Evolutionary conservation across 2,329 filamentous ascomycete species (phyloP).

Genomic region (Coccinonectria pachysandricola): DNA sequence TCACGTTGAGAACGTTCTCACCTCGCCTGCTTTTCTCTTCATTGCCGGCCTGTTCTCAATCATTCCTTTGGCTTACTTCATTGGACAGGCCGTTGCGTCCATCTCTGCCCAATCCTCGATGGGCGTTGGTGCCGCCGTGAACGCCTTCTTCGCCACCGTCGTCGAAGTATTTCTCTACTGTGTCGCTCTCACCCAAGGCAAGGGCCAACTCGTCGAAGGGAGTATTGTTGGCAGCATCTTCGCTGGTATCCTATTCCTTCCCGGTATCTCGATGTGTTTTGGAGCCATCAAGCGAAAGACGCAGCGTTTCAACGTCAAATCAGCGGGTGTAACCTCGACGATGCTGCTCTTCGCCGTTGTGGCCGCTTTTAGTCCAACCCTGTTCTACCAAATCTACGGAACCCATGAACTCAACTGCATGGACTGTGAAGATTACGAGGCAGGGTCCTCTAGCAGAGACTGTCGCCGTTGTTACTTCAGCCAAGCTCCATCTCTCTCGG

Average conservation of each 20-base stretch:
- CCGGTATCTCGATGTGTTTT: constrained; percentile 96
- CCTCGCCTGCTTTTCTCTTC: constrained; percentile 79
- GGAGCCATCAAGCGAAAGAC: constrained; percentile 97
- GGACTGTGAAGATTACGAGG: constrained; percentile 41
- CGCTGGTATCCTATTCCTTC: constrained; percentile 87
- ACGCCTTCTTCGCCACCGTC: constrained; percentile 94
- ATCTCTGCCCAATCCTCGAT: constrained; percentile 98
- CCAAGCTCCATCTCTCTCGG: constrained; percentile 71
- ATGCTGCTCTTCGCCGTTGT: constrained; percentile 97
- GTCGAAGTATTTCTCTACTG: constrained; percentile 98
- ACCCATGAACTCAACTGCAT: constrained; percentile 90
- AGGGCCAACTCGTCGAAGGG: constrained; percentile 85
- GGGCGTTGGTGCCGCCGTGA: constrained; percentile 93
- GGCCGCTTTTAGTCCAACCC: constrained; percentile 84
- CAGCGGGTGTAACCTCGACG: constrained; percentile 91
- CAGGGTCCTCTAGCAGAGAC: constrained; percentile 46
- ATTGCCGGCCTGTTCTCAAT: constrained; percentile 77
- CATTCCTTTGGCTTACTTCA: constrained; percentile 95
- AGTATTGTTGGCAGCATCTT: constrained; percentile 98
- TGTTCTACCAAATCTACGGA: constrained; percentile 98
- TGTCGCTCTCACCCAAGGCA: constrained; percentile 83
- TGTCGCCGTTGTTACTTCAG: constrained; percentile 93
- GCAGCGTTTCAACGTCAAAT: constrained; percentile 93
- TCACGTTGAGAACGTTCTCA: constrained; percentile 61
- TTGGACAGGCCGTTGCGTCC: constrained; percentile 93